Conservation (phyloP, 345 rosid species). For the Citrus medica region DNA sequence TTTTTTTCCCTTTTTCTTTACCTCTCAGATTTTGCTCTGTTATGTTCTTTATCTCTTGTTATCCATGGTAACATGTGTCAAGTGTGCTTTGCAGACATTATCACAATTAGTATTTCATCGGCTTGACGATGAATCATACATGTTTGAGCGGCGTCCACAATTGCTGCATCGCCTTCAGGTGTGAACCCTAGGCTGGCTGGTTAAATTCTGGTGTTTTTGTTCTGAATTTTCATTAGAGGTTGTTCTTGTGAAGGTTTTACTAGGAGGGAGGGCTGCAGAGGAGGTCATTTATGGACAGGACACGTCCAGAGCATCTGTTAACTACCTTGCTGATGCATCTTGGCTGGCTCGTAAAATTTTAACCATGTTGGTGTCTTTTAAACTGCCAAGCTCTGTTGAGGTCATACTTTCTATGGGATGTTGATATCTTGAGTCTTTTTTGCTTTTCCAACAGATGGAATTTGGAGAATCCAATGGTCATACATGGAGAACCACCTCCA, state of each 20-base stretch:
- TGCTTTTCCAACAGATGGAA: conserved; percentile 69
- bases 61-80: not conserved
- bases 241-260: conserved; percentile 48
- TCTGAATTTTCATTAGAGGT: conserved; percentile 1
- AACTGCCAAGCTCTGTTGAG: not conserved
- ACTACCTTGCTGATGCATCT: conserved; percentile 88
- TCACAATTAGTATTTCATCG: conserved; percentile 85
- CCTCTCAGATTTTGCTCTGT: not conserved
- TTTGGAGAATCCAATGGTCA: conserved; percentile 87
- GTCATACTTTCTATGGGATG: conserved; percentile 2
- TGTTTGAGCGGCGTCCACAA: conserved; percentile 89
- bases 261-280: conserved; percentile 96
- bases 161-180: conserved; percentile 95
- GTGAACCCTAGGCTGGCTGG: conserved; percentile 14
- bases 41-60: not conserved
- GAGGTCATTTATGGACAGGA: conserved; percentile 85
- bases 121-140: conserved; percentile 83
- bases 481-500: conserved; percentile 90
- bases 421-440: conserved; percentile 1
- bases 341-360: conserved; percentile 96
- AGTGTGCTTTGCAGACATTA: conserved; percentile 46
- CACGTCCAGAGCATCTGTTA: conserved; percentile 79
- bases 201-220: conserved; percentile 5
- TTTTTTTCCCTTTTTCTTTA: not conserved
- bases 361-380: conserved; percentile 48